A percentile compares a stretch with the other conserved stretches of the same genome.
Conservation (phyloP, 2,329 filamentous ascomycete species). For the Endocalyx cinctus region DNA sequence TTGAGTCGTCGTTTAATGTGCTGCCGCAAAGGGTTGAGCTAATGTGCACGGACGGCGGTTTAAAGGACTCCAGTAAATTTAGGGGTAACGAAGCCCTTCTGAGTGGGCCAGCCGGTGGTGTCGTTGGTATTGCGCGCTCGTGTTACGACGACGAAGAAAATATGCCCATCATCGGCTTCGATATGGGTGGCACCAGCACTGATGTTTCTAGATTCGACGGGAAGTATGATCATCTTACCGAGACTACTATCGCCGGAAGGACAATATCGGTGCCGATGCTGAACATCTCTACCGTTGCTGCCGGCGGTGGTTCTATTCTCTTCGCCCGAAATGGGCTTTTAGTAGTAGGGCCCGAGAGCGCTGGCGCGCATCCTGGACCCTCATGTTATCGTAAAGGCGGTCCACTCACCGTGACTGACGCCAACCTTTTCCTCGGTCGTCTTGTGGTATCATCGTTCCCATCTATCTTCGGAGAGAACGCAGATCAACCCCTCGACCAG, state of each 20-base stretch:
- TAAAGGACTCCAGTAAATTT: slow-evolving; percentile 56
- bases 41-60: slow-evolving; percentile 34
- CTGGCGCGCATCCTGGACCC: slow-evolving; percentile 66
- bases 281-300: slow-evolving; percentile 77
- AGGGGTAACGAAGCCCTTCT: slow-evolving; percentile 66
- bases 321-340: slow-evolving; percentile 71
- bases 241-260: slow-evolving; percentile 53
- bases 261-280: slow-evolving; percentile 75
- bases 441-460: slow-evolving; percentile 61
- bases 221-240: slow-evolving; percentile 31
- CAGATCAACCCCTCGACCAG: slow-evolving; percentile 48
- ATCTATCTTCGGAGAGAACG: slow-evolving; percentile 66
- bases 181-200: slow-evolving; percentile 72
- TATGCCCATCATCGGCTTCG: slow-evolving; percentile 70
- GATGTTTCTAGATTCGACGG: slow-evolving; percentile 65
- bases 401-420: slow-evolving; percentile 67
- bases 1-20: slow-evolving; percentile 12
- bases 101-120: slow-evolving; percentile 71
- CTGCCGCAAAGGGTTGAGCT: slow-evolving; percentile 23
- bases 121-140: slow-evolving; percentile 71
- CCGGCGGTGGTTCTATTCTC: slow-evolving; percentile 66
- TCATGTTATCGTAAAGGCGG: slow-evolving; percentile 71
- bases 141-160: slow-evolving; percentile 57
- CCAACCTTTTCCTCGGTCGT: slow-evolving; percentile 64
- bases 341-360: slow-evolving; percentile 69